Evolutionary conservation across 2,329 filamentous ascomycete species (phyloP), one percentile per base, ranked within the genome.

Genomic region (Teratosphaeria gauchensis): DNA sequence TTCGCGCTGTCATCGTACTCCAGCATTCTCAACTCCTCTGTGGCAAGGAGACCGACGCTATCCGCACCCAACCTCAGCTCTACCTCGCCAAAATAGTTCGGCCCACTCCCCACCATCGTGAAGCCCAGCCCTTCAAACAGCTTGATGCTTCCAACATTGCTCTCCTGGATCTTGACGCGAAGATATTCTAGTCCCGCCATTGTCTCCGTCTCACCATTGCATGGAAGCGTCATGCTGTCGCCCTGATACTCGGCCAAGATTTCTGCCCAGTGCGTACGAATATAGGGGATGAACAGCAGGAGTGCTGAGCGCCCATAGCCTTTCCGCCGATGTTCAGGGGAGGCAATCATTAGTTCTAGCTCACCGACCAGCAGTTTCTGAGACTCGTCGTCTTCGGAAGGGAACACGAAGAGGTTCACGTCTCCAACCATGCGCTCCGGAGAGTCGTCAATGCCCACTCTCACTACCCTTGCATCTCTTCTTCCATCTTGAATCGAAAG

Each of bases 331-430:
- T 83, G 75, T 0, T 71, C 68, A 4, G 74, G 74, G 1, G 77
- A 75, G 0, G 90, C 90, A 61, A 96, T 85, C 91, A 96, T 95
- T 63, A 96, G 82, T 72, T 95, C 90, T 6, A 96, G 74, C 69
- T 95, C 91, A 28, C 88, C 91, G 3, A 87, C 73, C 57, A 55
- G 75, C 0, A 76, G 76, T 0, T 80, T 78, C 33, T 62, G 62
- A 48, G 64, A 62, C 21, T 73, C 74, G 1, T 77, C 76, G 0
- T 77, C 77, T 0, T 82, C 80, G 0, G 78, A 80, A 11, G 68
- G 61, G 38, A 83, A 84, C 0, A 97, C 75, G 69, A 97, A 96
- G 38, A 96, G 78, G 61, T 80, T 80, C 35, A 80, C 73, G 56
- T 80, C 78, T 1, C 78, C 78, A 19, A 80, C 68, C 78, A 80